Base-by-base conservation (phyloP, 805 yeast genomes). In the Candida vartiovaarae region DNA sequence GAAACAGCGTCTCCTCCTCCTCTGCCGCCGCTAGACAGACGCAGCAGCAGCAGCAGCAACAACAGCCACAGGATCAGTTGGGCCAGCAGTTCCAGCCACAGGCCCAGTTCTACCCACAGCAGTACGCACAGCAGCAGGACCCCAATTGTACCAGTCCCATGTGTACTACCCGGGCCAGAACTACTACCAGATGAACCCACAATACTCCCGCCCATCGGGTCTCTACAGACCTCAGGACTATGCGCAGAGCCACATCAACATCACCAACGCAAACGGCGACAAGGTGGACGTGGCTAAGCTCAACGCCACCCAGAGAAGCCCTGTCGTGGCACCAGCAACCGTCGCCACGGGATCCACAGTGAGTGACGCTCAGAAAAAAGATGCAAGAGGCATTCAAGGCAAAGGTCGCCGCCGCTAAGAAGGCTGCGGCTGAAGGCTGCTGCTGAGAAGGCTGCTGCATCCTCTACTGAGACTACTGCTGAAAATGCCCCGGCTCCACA, bases 241-340 rank as follows among this genome's bases (percentile, higher is more conserved):
- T 32, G 20, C 36, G n/a, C 44, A 36, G 23, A 49, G 47, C 33
- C 47, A 47, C 28, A 34, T 57, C 32, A 50, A 52, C 24, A 34
- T 57, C 8, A 57, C 61, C 6, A 55, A 54, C 8, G 50, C 52
- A 11, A 36, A 45, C 11, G 61, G 61, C 34, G 61, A 57, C 39
- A 45, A 48, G 20, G 55, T 57, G 40, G 61, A 57, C 32, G 11
- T 57, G 8, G 46, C 46, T n/a, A 15, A 43, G 6, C 32, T 55
- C 10, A 47, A 40, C 34, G 42, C 39, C 9, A 53, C 56, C 2
- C 20, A 15, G 20, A 15, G 20, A 15, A 15, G 20, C 20, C 20
- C 20, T 15, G 20, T 2, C 2, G 20, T 15, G 20, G 2, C 20
- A 15, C 20, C 20, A 15, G 20, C 20, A 15, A 15, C 20, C 20